phyloP scores from a whole-genome alignment of 495 filamentous ascomycete species.

The Annulohypoxylon moriforme region DNA sequence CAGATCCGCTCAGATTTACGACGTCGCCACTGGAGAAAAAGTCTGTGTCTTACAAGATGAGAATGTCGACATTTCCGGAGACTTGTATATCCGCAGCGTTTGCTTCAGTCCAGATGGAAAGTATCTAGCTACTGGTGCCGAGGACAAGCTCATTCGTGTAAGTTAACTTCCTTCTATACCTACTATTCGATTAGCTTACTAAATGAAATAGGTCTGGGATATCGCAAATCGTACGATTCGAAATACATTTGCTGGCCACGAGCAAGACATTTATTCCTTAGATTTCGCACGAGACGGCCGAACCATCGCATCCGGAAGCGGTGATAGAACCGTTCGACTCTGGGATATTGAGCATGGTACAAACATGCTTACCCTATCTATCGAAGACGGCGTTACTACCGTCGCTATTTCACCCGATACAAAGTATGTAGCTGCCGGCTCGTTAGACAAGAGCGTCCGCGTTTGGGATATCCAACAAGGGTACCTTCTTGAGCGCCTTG shows the following conservation, averaged over 20 bases:
- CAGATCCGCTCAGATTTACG: slow-evolving; percentile 89
- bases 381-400: slow-evolving; percentile 91
- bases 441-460: slow-evolving; percentile 88
- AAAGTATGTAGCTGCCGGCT: slow-evolving; percentile 86
- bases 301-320: slow-evolving; percentile 88
- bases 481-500: slow-evolving; percentile 83
- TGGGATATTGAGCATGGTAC: slow-evolving; percentile 86
- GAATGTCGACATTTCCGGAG: slow-evolving; percentile 81
- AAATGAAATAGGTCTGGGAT: slow-evolving; percentile 80
- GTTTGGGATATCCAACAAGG: slow-evolving; percentile 88
- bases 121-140: slow-evolving; percentile 88
- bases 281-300: slow-evolving; percentile 89
- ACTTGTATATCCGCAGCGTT: slow-evolving; percentile 90
- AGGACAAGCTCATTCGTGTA: slow-evolving; percentile 92
- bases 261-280: slow-evolving; percentile 94
- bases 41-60: slow-evolving; percentile 85
- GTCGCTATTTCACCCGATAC: slow-evolving; percentile 92
- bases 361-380: slow-evolving; percentile 79
- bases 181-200: slow-evolving; percentile 3
- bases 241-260: slow-evolving; percentile 84
- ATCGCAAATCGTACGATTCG: slow-evolving; percentile 79
- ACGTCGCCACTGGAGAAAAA: slow-evolving; percentile 81
- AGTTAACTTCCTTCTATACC: slow-evolving; percentile 50
- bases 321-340: slow-evolving; percentile 86
- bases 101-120: slow-evolving; percentile 93